Evolutionary conservation across 139 green algal genomes (phyloP).

Genomic region (Picochlorum sp.): DNA sequence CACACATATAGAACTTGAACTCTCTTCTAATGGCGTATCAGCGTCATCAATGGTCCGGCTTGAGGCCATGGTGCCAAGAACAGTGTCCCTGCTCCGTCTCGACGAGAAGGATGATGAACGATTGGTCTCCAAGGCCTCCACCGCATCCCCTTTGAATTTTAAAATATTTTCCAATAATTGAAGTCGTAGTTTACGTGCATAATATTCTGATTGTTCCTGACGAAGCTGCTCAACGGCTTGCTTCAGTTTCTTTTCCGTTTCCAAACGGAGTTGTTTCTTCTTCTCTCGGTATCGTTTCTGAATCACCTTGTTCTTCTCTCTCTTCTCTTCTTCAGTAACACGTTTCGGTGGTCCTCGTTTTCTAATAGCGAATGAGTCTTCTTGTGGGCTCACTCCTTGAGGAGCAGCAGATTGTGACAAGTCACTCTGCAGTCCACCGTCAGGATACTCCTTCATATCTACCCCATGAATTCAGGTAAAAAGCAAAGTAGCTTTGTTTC

Average conservation of each 20-base stretch:
- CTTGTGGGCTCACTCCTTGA: too few relatives aligned
- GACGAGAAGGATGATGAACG: too few relatives aligned
- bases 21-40: too few relatives aligned
- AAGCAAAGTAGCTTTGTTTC: not conserved
- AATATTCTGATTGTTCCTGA: not conserved
- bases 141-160: too few relatives aligned
- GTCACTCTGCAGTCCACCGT: not conserved
- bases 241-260: not conserved
- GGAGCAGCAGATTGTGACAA: not conserved
- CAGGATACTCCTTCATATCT: not conserved
- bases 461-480: not conserved
- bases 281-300: conserved; percentile 2
- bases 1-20: too few relatives aligned
- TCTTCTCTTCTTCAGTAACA: not conserved
- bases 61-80: too few relatives aligned
- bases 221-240: not conserved
- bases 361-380: too few relatives aligned
- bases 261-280: not conserved
- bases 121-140: too few relatives aligned
- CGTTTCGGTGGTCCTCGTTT: too few relatives aligned
- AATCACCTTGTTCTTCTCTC: conserved; percentile 13
- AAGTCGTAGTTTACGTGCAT: not conserved
- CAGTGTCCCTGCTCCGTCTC: too few relatives aligned
- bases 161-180: not conserved
- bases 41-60: too few relatives aligned